Evolutionary conservation across 2,329 filamentous ascomycete species (phyloP), one percentile per base, ranked within the genome.

Genomic region (Botrytis byssoidea): DNA sequence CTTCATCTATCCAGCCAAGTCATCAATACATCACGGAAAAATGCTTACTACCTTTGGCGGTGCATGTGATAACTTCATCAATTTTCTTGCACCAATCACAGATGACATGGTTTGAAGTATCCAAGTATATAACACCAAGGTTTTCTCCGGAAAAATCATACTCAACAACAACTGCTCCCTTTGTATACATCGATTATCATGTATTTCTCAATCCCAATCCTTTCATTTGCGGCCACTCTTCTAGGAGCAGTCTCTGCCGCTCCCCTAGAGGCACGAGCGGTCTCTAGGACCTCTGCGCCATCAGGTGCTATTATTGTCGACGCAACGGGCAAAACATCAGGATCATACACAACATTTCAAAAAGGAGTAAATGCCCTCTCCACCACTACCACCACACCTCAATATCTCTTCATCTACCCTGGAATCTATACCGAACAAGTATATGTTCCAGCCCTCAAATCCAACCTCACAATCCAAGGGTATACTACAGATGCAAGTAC

Each of bases 391-490:
- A 85, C 84, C 8, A 75, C 79, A 0, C 82, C 83, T 18, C 86
- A 88, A 77, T 84, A 82, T 74, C 86, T 89, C 80, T 89, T 88
- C 82, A 87, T 89, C 78, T 80, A 86, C 75, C 81, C 85, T 35
- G 88, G 88, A 4, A 88, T 84, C 57, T 90, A 90, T 82, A 81
- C 81, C 20, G 88, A 89, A 79, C 88, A 89, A 80, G 86, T 89
- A 68, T 86, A 85, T 78, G 83, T 90, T 67, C 82, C 84, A n/a
- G 77, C 80, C 4, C 82, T 86, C 66, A 82, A 82, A 32, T 85
- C 84, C 8, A 81, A 83, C 29, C 80, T 89, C 63, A 86, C 85
- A 10, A 85, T 89, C 74, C 88, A 88, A 75, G 87, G 88, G 29
- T 85, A 86, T 76, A 88, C 88, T 1, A 77, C 78, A 40, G 82